A percentile compares a stretch with the other conserved stretches of the same genome.
Evolutionary conservation across 176 grass and related monocot species (phyloP).

Genomic region (Triticum aestivum): IWGSC_CS_RefSeq_v2.1 NC_057797.1:757523838-757524337

Average conservation of each 20-base stretch:
- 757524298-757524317: slow-evolving; percentile 38
- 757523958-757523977: neutral
- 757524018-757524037: slow-evolving; percentile 26
- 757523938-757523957: slow-evolving; percentile 25
- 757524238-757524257: slow-evolving; percentile 75
- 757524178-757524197: slow-evolving; percentile 59
- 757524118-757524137: slow-evolving; percentile 27
- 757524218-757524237: slow-evolving; percentile 61
- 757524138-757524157: slow-evolving; percentile 25
- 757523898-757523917: slow-evolving; percentile 10
- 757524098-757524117: neutral
- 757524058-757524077: slow-evolving; percentile 29
- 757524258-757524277: slow-evolving; percentile 66
- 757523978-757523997: neutral
- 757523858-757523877: slow-evolving; percentile 14
- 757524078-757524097: slow-evolving; percentile 30
- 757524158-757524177: slow-evolving; percentile 36
- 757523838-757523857: too few relatives aligned
- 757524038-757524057: slow-evolving; percentile 27
- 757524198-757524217: slow-evolving; percentile 45
- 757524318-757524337: too few relatives aligned
- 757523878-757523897: too few relatives aligned
- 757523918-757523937: slow-evolving; percentile 20
- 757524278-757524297: slow-evolving; percentile 64
- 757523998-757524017: neutral